Evolutionary conservation across 2,329 filamentous ascomycete species (phyloP).

Genomic region (Colletotrichum chlorophyti): DNA sequence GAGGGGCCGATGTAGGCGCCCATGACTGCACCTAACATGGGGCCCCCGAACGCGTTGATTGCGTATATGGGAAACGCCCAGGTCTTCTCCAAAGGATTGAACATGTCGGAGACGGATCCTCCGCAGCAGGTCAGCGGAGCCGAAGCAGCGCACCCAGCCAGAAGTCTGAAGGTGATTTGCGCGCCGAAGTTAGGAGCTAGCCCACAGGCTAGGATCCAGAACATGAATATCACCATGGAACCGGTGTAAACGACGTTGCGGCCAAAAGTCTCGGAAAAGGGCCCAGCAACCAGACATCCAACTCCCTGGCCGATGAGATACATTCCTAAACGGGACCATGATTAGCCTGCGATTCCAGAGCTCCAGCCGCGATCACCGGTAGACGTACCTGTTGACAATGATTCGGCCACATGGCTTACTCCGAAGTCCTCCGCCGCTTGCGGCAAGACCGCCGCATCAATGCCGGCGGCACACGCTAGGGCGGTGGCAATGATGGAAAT

Average conservation of each 20-base stretch:
- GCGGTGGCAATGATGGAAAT: conserved; percentile 56
- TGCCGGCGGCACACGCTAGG: conserved; percentile 57
- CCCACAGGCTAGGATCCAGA: conserved; percentile 52
- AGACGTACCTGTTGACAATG: conserved; percentile 49
- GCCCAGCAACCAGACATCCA: conserved; percentile 43
- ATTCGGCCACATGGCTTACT: conserved; percentile 57
- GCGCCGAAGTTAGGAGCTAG: conserved; percentile 49
- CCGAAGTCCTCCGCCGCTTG: conserved; percentile 52
- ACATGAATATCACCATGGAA: conserved; percentile 48
- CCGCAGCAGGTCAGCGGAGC: conserved; percentile 51
- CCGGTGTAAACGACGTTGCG: conserved; percentile 48
- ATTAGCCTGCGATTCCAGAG: too few relatives aligned
- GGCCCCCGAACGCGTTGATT: conserved; percentile 48
- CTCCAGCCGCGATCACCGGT: too few relatives aligned
- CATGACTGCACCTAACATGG: conserved; percentile 47
- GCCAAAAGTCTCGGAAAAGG: conserved; percentile 46
- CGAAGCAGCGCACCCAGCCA: conserved; percentile 53
- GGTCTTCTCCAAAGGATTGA: conserved; percentile 41
- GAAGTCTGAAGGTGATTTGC: conserved; percentile 53
- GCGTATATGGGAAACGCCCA: conserved; percentile 54
- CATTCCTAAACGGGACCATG: too few relatives aligned
- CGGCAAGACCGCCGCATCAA: conserved; percentile 55
- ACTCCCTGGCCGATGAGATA: conserved; percentile 45
- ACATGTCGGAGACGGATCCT: conserved; percentile 50
- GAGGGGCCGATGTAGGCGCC: conserved; percentile 71